Percentiles rank a stretch among this genome's conserved stretches.
These are phyloP conservation scores for Macrotyloma uniflorum DNA, from an alignment of 306 rosid genomes.

Conservation along the genomic window DNA sequence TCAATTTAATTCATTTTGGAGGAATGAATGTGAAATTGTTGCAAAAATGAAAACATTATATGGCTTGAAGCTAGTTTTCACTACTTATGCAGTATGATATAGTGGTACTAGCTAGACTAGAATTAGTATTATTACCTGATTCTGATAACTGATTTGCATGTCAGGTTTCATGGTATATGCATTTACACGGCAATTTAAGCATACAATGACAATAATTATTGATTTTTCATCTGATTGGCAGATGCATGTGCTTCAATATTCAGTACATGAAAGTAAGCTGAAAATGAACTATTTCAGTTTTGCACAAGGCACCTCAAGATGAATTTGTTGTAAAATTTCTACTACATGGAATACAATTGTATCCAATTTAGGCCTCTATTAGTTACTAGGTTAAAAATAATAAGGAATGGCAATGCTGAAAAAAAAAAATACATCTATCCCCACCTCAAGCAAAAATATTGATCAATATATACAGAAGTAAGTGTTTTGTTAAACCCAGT, in stretches of 20 bases:
- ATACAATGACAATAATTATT: neutral
- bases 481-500: neutral
- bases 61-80: neutral
- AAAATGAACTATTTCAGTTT: neutral
- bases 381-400: neutral
- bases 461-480: neutral
- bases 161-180: neutral
- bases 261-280: constrained; percentile 2
- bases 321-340: neutral
- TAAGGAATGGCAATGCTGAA: neutral
- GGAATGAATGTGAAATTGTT: neutral
- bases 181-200: neutral
- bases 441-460: neutral
- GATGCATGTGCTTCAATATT: neutral
- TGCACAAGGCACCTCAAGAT: neutral
- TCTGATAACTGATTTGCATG: neutral
- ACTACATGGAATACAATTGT: neutral
- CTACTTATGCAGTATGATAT: neutral
- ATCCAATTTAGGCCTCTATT: neutral
- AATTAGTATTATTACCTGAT: neutral
- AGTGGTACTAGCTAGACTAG: neutral
- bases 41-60: constrained; percentile 4
- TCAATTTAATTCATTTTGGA: neutral
- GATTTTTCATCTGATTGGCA: neutral
- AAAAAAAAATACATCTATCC: neutral